phyloP scores from a whole-genome alignment of 257 asterid genomes.

The Scutellaria galericulata region DNA sequence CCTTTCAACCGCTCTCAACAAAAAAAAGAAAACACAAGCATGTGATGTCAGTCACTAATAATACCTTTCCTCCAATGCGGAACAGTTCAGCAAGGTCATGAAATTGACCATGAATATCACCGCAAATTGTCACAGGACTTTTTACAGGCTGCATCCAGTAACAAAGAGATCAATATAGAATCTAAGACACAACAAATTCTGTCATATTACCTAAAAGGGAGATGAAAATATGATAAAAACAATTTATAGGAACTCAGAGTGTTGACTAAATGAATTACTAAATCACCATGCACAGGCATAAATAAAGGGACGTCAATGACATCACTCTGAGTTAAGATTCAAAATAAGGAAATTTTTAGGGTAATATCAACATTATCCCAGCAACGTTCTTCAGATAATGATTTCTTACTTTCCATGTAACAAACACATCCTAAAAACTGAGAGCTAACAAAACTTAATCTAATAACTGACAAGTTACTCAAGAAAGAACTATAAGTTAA shows the following conservation, averaged over 20 bases:
- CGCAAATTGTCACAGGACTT: slow-evolving; percentile 96
- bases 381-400: not conserved
- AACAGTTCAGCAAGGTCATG: slow-evolving; percentile 96
- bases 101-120: slow-evolving; percentile 97
- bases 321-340: not conserved
- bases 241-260: slow-evolving; percentile 7
- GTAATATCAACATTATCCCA: not conserved
- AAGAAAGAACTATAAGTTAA: slow-evolving; percentile 14
- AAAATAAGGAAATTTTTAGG: not conserved
- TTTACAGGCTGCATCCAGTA: slow-evolving; percentile 83
- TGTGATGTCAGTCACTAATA: slow-evolving; percentile 16
- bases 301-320: not conserved
- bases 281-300: not conserved
- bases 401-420: slow-evolving; percentile 8
- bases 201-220: not conserved
- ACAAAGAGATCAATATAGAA: slow-evolving; percentile 38
- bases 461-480: slow-evolving; percentile 6
- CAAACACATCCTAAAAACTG: not conserved
- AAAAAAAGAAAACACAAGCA: slow-evolving; percentile 14
- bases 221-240: not conserved
- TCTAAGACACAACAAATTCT: not conserved
- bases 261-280: not conserved
- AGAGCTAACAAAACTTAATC: slow-evolving; percentile 11
- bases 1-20: slow-evolving; percentile 32
- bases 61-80: slow-evolving; percentile 98